Percentiles rank a stretch among this genome's conserved stretches.
Conservation (phyloP, 345 rosid genomes). For the Rubroshorea leprosula region DNA sequence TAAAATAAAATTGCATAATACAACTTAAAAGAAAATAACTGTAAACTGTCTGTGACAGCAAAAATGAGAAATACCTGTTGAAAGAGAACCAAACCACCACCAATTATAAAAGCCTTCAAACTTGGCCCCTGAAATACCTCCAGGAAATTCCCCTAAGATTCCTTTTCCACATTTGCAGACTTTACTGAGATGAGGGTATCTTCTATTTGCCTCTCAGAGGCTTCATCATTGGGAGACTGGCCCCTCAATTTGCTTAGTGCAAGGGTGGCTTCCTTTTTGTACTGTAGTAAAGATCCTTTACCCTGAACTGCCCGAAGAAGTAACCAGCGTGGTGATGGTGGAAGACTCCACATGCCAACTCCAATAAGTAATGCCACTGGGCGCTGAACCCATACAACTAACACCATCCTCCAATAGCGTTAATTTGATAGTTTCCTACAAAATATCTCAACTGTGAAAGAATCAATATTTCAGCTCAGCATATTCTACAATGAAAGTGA, state of each 20-base stretch:
- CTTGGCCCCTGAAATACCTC: conserved; percentile 86
- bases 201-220: no score
- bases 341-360: conserved; percentile 85
- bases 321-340: conserved; percentile 95
- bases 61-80: conserved; percentile 62
- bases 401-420: conserved; percentile 87
- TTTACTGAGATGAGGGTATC: no score
- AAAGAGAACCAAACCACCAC: conserved; percentile 92
- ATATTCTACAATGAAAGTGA: conserved; percentile 3
- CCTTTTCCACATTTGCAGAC: conserved; percentile 52
- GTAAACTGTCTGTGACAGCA: no score
- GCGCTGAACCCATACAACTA: conserved; percentile 78
- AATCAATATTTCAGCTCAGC: conserved; percentile 6
- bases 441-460: conserved; percentile 66
- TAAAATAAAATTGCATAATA: no score
- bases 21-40: no score
- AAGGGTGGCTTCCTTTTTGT: conserved; percentile 72
- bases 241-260: conserved; percentile 73
- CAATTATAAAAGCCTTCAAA: conserved; percentile 87
- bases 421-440: conserved; percentile 77
- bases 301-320: conserved; percentile 88
- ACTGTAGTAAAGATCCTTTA: conserved; percentile 63
- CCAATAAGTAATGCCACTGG: conserved; percentile 75
- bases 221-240: no score
- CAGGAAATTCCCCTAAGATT: conserved; percentile 62